phyloP scores from a whole-genome alignment of 768 basidiomycete genomes.

The Phylloporus rhodoxanthus region DNA sequence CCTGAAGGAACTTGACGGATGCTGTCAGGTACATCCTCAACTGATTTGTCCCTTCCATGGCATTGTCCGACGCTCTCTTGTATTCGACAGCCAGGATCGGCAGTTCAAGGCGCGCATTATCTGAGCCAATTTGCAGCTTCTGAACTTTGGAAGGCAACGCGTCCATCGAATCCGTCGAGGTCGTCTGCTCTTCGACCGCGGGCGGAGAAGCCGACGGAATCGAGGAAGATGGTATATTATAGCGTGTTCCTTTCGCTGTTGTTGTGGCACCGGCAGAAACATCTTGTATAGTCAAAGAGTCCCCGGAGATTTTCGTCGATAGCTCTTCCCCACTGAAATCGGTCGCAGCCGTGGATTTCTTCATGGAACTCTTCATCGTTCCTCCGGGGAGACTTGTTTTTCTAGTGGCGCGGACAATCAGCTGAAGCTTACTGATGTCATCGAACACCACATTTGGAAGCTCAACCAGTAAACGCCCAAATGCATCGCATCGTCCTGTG shows the following conservation, averaged over 20 bases:
- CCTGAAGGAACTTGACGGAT: slow-evolving; percentile 6
- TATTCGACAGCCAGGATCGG: slow-evolving; percentile 6
- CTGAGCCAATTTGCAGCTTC: not conserved
- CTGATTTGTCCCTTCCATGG: slow-evolving; percentile 2
- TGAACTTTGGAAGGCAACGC: not conserved
- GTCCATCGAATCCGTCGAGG: not conserved
- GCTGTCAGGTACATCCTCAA: slow-evolving; percentile 7
- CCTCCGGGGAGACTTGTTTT: not conserved
- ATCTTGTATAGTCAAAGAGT: not conserved
- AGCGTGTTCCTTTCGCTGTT: not conserved
- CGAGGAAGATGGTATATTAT: not conserved
- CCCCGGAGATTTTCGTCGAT: not conserved
- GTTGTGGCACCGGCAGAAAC: not conserved
- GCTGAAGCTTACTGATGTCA: not conserved
- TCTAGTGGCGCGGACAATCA: not conserved
- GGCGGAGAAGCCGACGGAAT: not conserved
- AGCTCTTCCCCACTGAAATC: not conserved
- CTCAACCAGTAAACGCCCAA: not conserved
- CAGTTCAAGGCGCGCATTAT: not conserved
- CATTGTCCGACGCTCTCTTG: not conserved
- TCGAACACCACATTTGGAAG: not conserved
- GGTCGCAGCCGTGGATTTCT: not conserved
- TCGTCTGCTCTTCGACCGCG: not conserved
- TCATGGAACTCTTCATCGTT: not conserved
- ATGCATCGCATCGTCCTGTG: not conserved